phyloP scores from a whole-genome alignment of 2,329 filamentous ascomycete genomes.

The Ophiosphaerella herpotricha region DNA sequence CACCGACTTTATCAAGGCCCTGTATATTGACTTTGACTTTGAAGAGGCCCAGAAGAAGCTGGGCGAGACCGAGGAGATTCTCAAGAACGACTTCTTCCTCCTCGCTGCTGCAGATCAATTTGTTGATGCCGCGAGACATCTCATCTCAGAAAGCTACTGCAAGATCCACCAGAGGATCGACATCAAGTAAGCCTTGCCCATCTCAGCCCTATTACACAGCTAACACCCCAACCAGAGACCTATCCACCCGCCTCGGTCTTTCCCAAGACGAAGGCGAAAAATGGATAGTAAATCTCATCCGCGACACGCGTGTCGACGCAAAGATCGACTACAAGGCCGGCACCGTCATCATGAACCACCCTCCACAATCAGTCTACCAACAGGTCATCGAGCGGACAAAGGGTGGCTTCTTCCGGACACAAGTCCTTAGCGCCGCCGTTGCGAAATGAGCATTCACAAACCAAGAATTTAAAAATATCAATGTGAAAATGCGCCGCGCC shows the following conservation, averaged over 20 bases:
- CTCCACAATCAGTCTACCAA: constrained; percentile 96
- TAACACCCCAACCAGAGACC: constrained; percentile 61
- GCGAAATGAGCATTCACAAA: constrained; percentile 47
- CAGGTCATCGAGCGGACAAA: constrained; percentile 99
- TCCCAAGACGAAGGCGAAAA: constrained; percentile 97
- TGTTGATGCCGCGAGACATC: constrained; percentile 89
- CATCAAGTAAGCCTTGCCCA: constrained; percentile 69
- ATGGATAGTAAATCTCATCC: constrained; percentile 99
- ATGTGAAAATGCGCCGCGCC: constrained; percentile 3
- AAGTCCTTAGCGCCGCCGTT: constrained; percentile 74
- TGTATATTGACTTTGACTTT: constrained; percentile 96
- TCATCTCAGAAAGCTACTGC: constrained; percentile 99
- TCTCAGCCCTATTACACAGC: neutral
- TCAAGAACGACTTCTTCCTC: constrained; percentile 95
- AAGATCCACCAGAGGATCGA: constrained; percentile 99
- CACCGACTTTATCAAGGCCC: constrained; percentile 92
- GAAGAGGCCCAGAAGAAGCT: constrained; percentile 94
- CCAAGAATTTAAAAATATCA: neutral
- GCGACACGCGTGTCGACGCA: constrained; percentile 94
- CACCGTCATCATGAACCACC: constrained; percentile 99
- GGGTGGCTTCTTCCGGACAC: constrained; percentile 97
- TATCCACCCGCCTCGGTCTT: constrained; percentile 88
- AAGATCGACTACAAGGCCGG: constrained; percentile 99
- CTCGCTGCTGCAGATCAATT: constrained; percentile 82
- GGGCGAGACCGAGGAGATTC: constrained; percentile 83